Conservation (phyloP, 2,329 filamentous ascomycete genomes). For the Keithomyces neogunnii region DNA sequence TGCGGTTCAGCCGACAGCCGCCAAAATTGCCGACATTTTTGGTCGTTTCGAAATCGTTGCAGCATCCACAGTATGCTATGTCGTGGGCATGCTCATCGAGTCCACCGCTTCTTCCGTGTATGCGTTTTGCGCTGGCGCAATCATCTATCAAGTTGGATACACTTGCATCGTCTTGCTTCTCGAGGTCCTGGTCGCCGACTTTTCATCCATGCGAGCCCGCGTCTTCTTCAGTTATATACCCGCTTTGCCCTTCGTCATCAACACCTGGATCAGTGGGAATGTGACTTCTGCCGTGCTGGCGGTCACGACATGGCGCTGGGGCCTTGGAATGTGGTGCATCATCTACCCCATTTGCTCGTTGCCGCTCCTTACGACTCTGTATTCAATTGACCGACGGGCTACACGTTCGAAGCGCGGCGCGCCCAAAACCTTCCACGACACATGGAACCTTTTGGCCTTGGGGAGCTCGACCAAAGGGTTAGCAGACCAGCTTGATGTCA, state of each 20-base stretch:
- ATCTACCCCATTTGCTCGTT: constrained; percentile 49
- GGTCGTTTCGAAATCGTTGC: constrained; percentile 51
- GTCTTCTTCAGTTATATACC: constrained; percentile 57
- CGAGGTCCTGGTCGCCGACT: constrained; percentile 53
- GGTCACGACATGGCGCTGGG: constrained; percentile 50
- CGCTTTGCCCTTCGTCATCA: constrained; percentile 49
- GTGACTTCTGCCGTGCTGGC: constrained; percentile 41
- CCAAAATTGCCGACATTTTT: constrained; percentile 55
- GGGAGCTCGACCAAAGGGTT: constrained; percentile 32
- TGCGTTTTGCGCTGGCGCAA: constrained; percentile 42
- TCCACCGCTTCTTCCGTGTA: constrained; percentile 38
- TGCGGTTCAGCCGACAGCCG: constrained; percentile 48
- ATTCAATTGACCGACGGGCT: constrained; percentile 21
- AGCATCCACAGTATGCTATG: constrained; percentile 48
- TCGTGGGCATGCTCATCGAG: constrained; percentile 45
- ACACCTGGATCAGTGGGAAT: constrained; percentile 56
- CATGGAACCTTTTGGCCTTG: not conserved
- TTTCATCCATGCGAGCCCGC: constrained; percentile 50
- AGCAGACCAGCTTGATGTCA: constrained; percentile 46
- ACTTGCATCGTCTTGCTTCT: constrained; percentile 48
- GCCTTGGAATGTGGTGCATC: constrained; percentile 55
- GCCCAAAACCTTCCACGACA: not conserved
- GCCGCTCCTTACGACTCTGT: constrained; percentile 40
- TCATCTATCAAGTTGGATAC: constrained; percentile 52
- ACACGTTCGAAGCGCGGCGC: not conserved